Conservation (phyloP, 2,329 filamentous ascomycete species). For the Penicillium freii region DNA sequence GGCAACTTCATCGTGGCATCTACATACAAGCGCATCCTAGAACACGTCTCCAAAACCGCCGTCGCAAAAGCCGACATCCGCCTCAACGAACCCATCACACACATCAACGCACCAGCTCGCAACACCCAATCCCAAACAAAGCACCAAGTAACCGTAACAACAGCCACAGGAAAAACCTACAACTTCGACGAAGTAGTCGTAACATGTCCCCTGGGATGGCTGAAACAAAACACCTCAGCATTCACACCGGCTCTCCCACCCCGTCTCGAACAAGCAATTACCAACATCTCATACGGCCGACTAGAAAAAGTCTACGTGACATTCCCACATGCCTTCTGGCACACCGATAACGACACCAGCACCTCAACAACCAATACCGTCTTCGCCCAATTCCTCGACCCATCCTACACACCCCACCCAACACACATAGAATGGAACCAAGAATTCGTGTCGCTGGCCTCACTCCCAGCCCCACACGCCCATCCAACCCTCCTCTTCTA, state of each 20-base stretch:
- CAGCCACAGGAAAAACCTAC: conserved; percentile 34
- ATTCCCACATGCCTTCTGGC: conserved; percentile 77
- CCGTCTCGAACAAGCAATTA: conserved; percentile 46
- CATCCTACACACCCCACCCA: conserved; percentile 62
- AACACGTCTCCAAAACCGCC: conserved; percentile 51
- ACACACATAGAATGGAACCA: conserved; percentile 69
- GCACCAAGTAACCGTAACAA: conserved; percentile 48
- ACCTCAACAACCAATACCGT: conserved; percentile 43
- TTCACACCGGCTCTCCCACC: conserved; percentile 48
- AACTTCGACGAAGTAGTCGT: conserved; percentile 54
- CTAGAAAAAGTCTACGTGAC: conserved; percentile 58
- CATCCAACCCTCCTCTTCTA: conserved; percentile 86
- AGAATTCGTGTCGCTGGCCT: conserved; percentile 73
- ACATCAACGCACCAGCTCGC: conserved; percentile 35
- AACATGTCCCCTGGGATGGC: conserved; percentile 54
- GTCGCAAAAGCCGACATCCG: conserved; percentile 49
- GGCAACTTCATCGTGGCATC: conserved; percentile 63
- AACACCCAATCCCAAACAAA: conserved; percentile 6
- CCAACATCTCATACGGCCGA: conserved; percentile 48
- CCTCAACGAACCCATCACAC: conserved; percentile 46
- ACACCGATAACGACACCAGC: conserved; percentile 32
- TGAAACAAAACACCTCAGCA: conserved; percentile 48
- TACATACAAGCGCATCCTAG: conserved; percentile 59
- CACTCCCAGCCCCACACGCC: conserved; percentile 56
- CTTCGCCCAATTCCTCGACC: conserved; percentile 74